Base-by-base conservation (phyloP, 1,139 yeast genomes). In the Saccharomyces pastorianus region DNA sequence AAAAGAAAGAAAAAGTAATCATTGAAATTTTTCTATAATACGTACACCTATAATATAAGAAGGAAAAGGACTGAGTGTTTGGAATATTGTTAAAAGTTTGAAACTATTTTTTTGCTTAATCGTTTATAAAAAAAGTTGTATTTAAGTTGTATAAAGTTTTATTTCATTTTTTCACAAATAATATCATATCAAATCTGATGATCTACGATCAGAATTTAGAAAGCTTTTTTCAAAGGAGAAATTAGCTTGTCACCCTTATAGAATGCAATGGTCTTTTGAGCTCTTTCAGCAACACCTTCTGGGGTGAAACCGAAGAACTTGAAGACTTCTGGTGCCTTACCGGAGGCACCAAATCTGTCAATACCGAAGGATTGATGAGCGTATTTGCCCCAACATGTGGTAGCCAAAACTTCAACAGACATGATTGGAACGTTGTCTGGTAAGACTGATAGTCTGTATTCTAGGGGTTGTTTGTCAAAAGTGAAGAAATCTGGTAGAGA, bases 291-390 rank as follows among this genome's bases (percentile, higher is more conserved):
- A 73, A 95, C 80, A 64, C 96, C 96, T 71, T 89, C 97, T 62
- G 95, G 86, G 55, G 96, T 91, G 80, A 95, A 93, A 62, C 82
- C 96, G 66, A 91, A 88, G 79, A 71, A 77, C 75, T 88, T 82
- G 84, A 84, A 95, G 58, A 93, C 81, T 59, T 87, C 89, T 58
- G 77, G 76, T 70, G 86, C 96, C 73, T 89, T 88, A 73, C 96
- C 99, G 59, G 98, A 90, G 62, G 95, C 96, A 81, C 99, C 99
- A 71, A 93, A 95, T 77, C 90, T 83, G 82, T 90, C 83, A 72
- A 95, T 81, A 74, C 98, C 97, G 70, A 93, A 88, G 74, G 90
- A 96, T 78, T 88, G 96, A 78, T 95, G 99, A 59, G 98, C 83
- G 80, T 90, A 95, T 76, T 85, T 88, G 67, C 85, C 79, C 99